A percentile compares a stretch with the other conserved stretches of the same genome.
Evolutionary conservation across 2,329 filamentous ascomycete species (phyloP).

Genomic region (Pseudofabraea citricarpa): DNA sequence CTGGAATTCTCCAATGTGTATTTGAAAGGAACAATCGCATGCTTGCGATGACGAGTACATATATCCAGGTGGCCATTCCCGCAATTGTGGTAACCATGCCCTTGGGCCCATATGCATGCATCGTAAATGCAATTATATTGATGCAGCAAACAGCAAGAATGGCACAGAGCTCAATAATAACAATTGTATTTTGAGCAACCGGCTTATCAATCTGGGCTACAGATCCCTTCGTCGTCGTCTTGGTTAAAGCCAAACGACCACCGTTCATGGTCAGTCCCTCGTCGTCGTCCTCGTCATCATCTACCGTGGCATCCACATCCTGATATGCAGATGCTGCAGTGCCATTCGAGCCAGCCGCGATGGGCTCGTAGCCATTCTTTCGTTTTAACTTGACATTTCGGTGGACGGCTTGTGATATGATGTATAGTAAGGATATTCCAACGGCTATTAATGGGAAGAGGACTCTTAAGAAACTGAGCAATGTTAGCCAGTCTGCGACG

Average conservation of each 20-base stretch:
- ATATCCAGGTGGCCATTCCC: slow-evolving; percentile 72
- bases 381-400: slow-evolving; percentile 48
- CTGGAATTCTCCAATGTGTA: slow-evolving; percentile 61
- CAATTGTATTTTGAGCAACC: slow-evolving; percentile 63
- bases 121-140: slow-evolving; percentile 60
- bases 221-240: slow-evolving; percentile 58
- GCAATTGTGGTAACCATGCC: slow-evolving; percentile 58
- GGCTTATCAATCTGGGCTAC: slow-evolving; percentile 73
- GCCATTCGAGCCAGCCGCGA: slow-evolving; percentile 40
- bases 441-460: slow-evolving; percentile 72
- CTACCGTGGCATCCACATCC: slow-evolving; percentile 13
- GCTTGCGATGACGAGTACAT: slow-evolving; percentile 69
- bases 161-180: slow-evolving; percentile 70
- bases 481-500: slow-evolving; percentile 11
- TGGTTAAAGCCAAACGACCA: slow-evolving; percentile 52
- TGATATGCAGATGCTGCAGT: slow-evolving; percentile 29
- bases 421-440: slow-evolving; percentile 62
- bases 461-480: slow-evolving; percentile 67
- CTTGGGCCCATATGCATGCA: slow-evolving; percentile 52
- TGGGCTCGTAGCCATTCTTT: slow-evolving; percentile 49
- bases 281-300: slow-evolving; percentile 54
- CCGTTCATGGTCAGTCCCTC: slow-evolving; percentile 50
- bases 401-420: slow-evolving; percentile 53
- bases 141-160: slow-evolving; percentile 67
- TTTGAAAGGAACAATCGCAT: slow-evolving; percentile 65